Evolutionary conservation across 257 asterid genomes (phyloP), one percentile per base, ranked within the genome.

Genomic region (Capsicum baccatum): DNA sequence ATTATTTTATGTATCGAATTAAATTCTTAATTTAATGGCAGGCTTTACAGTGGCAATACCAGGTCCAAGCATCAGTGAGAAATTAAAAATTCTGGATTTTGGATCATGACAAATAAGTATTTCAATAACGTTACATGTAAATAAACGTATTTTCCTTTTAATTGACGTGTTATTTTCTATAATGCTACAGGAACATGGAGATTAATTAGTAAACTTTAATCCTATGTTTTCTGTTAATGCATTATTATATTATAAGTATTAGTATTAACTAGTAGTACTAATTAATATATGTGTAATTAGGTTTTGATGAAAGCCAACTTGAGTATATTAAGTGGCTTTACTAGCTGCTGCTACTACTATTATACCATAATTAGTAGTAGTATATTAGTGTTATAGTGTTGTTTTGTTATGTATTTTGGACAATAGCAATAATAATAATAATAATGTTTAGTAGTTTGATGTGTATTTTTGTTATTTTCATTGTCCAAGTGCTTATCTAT

Each of bases 11-110:
- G 1, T 26, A 26, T 26, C 33, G 2, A 26, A 26, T 1, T 26
- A 26, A 26, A 26, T 26, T 26, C 33, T 26, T 26, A 26, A 1
- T 26, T 26, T 26, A 26, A 15, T 33, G 55, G 83, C 91, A 96
- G 99, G 99, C 93, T 96, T 39, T 96, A 96, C 91, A 94, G 98
- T 83, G 98, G 94, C 55, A 96, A 94, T 48, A 90, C 95, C 1
- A 89, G 94, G 89, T 92, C 97, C 97, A 86, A 92, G 84, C 94
- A 94, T 76, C 94, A 91, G 54, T 92, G 90, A 94, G 85, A 81
- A 14, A 44, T 39, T 39, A 10, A n/a, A 47, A 10, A 33, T 6
- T 12, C 26, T 33, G 57, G 21, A 69, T 39, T 69, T 39, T 69
- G 79, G 26, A 14, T 67, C 50, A 71, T 48, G 59, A 58, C 52